Conservation (phyloP, 2,329 filamentous ascomycete species). For the Penicillium sp. region DNA sequence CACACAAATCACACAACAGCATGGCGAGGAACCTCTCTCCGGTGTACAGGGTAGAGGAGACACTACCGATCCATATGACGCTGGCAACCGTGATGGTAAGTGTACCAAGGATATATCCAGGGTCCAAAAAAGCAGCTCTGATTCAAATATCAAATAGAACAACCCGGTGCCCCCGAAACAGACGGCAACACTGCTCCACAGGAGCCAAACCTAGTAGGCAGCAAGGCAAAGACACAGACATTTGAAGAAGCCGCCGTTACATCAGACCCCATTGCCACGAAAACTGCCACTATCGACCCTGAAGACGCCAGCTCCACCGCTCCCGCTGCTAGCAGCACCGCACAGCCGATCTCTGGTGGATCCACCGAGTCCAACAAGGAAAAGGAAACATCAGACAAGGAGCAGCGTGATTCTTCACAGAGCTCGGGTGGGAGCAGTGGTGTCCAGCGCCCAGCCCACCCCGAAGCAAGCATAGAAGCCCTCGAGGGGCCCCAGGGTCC, state of each 20-base stretch:
- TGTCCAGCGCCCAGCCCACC: not conserved
- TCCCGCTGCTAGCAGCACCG: not conserved
- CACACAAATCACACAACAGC: constrained; percentile 30
- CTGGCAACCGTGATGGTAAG: constrained; percentile 69
- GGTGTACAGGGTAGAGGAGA: constrained; percentile 68
- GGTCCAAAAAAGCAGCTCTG: not conserved
- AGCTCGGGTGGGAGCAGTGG: constrained; percentile 6
- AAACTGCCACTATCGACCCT: not conserved
- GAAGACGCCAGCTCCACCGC: not conserved
- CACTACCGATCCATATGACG: constrained; percentile 73
- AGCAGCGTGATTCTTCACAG: constrained; percentile 18
- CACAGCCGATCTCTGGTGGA: not conserved
- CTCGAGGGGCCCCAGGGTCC: constrained; percentile 31
- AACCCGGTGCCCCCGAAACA: constrained; percentile 26
- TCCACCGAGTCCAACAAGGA: constrained; percentile 1
- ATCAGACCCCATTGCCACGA: not conserved
- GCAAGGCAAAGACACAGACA: not conserved
- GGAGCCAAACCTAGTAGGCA: constrained; percentile 12
- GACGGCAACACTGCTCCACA: constrained; percentile 25
- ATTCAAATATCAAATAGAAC: constrained; percentile 22
- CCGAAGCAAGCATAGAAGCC: constrained; percentile 30
- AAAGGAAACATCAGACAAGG: not conserved
- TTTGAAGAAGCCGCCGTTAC: not conserved
- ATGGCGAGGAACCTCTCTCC: constrained; percentile 67
- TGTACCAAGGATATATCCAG: not conserved